Conservation (phyloP, 2,329 filamentous ascomycete species). For the Pleoardoris graminearum region DNA sequence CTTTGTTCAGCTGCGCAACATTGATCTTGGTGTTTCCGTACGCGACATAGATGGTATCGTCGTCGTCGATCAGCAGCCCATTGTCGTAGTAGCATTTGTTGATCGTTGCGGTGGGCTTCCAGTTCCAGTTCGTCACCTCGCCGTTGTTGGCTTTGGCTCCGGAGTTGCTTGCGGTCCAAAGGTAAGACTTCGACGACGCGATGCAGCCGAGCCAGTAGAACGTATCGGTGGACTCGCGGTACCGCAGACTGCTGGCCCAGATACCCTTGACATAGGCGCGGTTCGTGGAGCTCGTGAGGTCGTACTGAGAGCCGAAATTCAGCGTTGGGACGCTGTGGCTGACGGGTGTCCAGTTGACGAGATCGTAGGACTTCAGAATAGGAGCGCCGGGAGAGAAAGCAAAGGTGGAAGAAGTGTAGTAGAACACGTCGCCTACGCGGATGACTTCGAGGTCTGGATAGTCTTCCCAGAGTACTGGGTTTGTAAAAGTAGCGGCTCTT, state of each 20-base stretch:
- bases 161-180: constrained; percentile 55
- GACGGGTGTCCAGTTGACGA: constrained; percentile 55
- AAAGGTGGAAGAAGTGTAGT: constrained; percentile 61
- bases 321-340: constrained; percentile 46
- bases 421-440: constrained; percentile 55
- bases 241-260: constrained; percentile 60
- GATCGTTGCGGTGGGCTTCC: constrained; percentile 46
- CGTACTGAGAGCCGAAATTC: constrained; percentile 51
- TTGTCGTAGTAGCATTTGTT: constrained; percentile 61
- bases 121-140: constrained; percentile 42
- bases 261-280: constrained; percentile 58
- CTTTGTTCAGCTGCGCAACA: constrained; percentile 56
- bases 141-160: constrained; percentile 43
- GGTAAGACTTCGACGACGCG: constrained; percentile 55
- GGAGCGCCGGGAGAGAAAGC: constrained; percentile 62
- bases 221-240: constrained; percentile 52
- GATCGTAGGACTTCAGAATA: constrained; percentile 59
- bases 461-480: constrained; percentile 61
- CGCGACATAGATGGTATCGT: constrained; percentile 62
- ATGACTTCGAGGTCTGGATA: constrained; percentile 60
- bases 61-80: constrained; percentile 61
- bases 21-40: constrained; percentile 56
- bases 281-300: constrained; percentile 47
- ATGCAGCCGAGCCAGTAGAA: constrained; percentile 65
- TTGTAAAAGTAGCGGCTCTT: constrained; percentile 44